Evolutionary conservation across 1,139 yeast species (phyloP), one percentile per base, ranked within the genome.

Genomic region (Kurtzmaniella quercitrusa): DNA sequence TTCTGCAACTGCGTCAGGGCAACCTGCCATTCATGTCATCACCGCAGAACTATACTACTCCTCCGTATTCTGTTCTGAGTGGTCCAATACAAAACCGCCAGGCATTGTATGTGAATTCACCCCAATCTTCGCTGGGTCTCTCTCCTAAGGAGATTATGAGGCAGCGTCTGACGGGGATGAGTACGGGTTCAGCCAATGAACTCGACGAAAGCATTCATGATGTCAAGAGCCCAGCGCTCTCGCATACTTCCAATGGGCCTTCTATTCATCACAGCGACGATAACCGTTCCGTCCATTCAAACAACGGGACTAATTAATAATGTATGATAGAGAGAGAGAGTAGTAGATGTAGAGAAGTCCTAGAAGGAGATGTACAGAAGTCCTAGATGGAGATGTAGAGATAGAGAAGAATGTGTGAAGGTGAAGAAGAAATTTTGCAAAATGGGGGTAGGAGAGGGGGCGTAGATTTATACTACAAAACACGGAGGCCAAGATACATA

Each of bases 121-220:
- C 69, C 1, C 68, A 55, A 46, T 60, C 68, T 2, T 57, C 66
- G 0, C 70, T 57, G 44, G 67, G 67, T 0, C 51, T 63, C 25
- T 66, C 72, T 1, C 72, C 72, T 1, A 60, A 59, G 33, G 70
- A 64, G 21, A 50, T 52, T 17, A 51, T 54, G 34, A 54, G 54
- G 31, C 62, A 53, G 38, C 44, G 54, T 38, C 52, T 46, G 29
- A 46, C 52, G 14, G 42, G 38, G 10, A 39, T 43, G 8, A 29
- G 25, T 27, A 17, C 25, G 9, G 37, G 23, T 7, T 21, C 25
- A n/a, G 29, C 4, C 2, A 14, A 18, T 36, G 38, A 36, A 7
- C 16, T 19, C 7, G 38, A 36, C 27, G 38, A 36, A n/a, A 21
- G 21, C 38, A 14, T 4, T 9, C 14, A 7, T 6, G 17, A 36